phyloP scores from a whole-genome alignment of 1,284 basidiomycete species.

The Cystobasidium sp. region DNA sequence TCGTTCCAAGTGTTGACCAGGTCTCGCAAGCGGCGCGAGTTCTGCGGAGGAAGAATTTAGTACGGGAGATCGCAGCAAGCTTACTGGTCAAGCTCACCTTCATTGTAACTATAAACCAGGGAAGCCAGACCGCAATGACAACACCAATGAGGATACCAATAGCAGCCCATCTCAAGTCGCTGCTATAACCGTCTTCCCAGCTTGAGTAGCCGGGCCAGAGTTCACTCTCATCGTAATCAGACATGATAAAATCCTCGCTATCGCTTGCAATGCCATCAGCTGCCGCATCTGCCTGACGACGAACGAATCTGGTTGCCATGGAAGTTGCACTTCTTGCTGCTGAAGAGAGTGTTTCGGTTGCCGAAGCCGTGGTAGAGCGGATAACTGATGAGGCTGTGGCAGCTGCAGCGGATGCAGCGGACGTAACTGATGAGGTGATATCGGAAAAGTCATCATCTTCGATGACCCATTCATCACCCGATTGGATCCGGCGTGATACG shows the following conservation, averaged over 20 bases:
- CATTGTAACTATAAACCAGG: slow-evolving; percentile 31
- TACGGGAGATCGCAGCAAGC: not conserved
- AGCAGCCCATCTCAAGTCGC: slow-evolving; percentile 28
- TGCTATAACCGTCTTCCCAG: slow-evolving; percentile 23
- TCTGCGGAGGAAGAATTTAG: slow-evolving; percentile 9
- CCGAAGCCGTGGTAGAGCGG: not conserved
- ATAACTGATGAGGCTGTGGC: not conserved
- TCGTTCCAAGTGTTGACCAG: slow-evolving; percentile 30
- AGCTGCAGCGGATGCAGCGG: not conserved
- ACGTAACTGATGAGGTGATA: not conserved
- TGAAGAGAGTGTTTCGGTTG: not conserved
- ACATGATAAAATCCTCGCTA: not conserved
- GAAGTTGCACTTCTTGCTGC: not conserved
- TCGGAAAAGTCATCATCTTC: not conserved
- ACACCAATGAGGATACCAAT: slow-evolving; percentile 36
- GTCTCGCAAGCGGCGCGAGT: slow-evolving; percentile 16
- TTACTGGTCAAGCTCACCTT: slow-evolving; percentile 1
- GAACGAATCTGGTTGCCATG: not conserved
- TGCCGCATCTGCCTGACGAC: not conserved
- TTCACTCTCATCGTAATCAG: not conserved
- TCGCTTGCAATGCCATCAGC: not conserved
- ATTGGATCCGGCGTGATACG: slow-evolving; percentile 16
- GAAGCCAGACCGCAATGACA: slow-evolving; percentile 34
- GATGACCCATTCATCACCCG: not conserved
- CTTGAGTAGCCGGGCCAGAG: not conserved